These are phyloP conservation scores for Hypoxylon sp. DNA, from an alignment of 2,329 filamentous ascomycete species.

Conservation along the genomic window DNA sequence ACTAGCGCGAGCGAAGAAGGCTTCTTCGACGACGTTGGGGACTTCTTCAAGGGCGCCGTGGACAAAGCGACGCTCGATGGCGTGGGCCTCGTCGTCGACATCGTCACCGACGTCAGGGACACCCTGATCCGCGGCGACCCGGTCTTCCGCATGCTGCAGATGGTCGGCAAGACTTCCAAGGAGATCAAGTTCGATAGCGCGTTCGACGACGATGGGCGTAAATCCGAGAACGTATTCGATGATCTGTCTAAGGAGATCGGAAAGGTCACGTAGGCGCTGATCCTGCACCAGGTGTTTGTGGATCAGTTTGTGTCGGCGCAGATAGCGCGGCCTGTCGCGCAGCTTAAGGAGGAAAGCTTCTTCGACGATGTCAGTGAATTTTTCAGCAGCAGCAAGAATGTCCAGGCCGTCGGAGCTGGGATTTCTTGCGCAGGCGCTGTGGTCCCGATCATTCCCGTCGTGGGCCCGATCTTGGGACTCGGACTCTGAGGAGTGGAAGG, in stretches of 20 bases:
- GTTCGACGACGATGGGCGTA: constrained; percentile 3
- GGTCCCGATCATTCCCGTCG: not conserved
- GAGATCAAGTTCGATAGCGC: constrained; percentile 10
- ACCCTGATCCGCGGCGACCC: not conserved
- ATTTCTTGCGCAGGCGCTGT: not conserved
- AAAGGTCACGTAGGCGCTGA: constrained; percentile 9
- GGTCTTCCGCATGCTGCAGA: constrained; percentile 2
- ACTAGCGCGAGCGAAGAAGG: constrained; percentile 5
- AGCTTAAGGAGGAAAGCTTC: constrained; percentile 26
- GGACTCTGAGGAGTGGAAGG: constrained; percentile 6
- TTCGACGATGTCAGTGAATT: constrained; percentile 26
- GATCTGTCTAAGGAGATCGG: constrained; percentile 5
- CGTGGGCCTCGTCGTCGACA: constrained; percentile 1
- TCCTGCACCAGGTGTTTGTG: constrained; percentile 20
- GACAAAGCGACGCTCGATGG: constrained; percentile 4
- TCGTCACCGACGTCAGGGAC: constrained; percentile 3
- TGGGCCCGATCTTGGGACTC: constrained; percentile 14
- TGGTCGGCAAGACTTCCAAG: not conserved
- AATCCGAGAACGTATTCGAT: constrained; percentile 17
- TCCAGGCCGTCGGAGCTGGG: constrained; percentile 2
- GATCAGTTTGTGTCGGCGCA: constrained; percentile 22
- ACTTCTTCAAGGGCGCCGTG: constrained; percentile 17
- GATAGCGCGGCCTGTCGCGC: constrained; percentile 13
- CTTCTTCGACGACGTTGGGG: constrained; percentile 14
- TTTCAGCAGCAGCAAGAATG: constrained; percentile 13